Percentiles rank a stretch among this genome's conserved stretches.
Evolutionary conservation across 805 yeast genomes (phyloP).

Genomic region (Kregervanrija pseudodelftensis): DNA sequence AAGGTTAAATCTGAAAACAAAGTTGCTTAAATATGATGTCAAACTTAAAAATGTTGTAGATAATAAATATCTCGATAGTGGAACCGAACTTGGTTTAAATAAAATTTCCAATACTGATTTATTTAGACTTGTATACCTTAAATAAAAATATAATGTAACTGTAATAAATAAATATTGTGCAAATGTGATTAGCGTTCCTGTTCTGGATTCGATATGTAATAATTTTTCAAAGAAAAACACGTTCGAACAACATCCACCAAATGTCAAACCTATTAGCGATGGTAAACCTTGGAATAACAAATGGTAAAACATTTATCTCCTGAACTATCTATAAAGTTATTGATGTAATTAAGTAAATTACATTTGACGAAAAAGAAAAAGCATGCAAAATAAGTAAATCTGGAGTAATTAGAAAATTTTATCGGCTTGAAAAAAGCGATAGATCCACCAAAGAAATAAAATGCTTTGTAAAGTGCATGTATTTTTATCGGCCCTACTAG

Average conservation of each 20-base stretch:
- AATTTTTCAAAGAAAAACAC: slow-evolving; percentile 56
- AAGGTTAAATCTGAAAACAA: slow-evolving; percentile 48
- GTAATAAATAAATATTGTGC: slow-evolving; percentile 50
- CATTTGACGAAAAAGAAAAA: background rate
- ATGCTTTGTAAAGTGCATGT: too few species aligned
- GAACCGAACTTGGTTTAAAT: slow-evolving; percentile 31
- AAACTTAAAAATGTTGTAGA: slow-evolving; percentile 45
- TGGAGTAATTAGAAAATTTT: background rate
- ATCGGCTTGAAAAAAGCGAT: too few species aligned
- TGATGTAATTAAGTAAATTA: background rate
- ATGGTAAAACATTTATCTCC: background rate
- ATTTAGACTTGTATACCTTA: slow-evolving; percentile 12
- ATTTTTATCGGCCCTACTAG: too few species aligned
- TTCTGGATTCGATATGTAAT: slow-evolving; percentile 28
- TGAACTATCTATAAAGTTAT: background rate
- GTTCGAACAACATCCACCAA: slow-evolving; percentile 72
- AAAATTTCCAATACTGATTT: slow-evolving; percentile 19
- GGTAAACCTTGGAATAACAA: slow-evolving; percentile 1
- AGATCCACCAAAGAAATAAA: too few species aligned
- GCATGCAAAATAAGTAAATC: background rate
- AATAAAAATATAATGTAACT: slow-evolving; percentile 32
- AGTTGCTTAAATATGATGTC: slow-evolving; percentile 48
- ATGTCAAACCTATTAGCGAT: slow-evolving; percentile 30
- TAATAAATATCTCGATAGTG: slow-evolving; percentile 36
- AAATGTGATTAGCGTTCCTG: slow-evolving; percentile 51